Conservation (phyloP, 352 stramenopile species). For the Thraustochytrium striatum region DNA sequence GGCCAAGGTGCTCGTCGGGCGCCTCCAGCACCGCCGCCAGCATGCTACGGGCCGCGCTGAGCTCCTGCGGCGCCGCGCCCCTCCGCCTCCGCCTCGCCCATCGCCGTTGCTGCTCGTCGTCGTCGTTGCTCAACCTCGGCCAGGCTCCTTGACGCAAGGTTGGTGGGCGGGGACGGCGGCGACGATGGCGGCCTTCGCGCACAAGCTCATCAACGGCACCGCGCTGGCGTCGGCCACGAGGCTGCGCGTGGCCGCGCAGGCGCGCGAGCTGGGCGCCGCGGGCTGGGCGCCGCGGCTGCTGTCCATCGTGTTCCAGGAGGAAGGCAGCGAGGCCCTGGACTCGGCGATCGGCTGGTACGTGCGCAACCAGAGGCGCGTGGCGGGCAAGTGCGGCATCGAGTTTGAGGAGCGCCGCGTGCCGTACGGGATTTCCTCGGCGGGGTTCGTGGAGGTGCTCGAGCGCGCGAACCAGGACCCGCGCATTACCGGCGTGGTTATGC, state of each 20-base stretch:
- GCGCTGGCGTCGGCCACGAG: neutral
- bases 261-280: neutral
- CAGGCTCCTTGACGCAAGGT: neutral
- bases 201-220: slow-evolving; percentile 44
- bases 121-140: neutral
- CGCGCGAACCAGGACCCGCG: slow-evolving; percentile 33
- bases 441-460: slow-evolving; percentile 22
- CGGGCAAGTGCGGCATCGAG: slow-evolving; percentile 42
- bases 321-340: neutral
- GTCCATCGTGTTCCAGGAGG: slow-evolving; percentile 19
- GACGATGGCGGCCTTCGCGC: neutral
- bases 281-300: slow-evolving; percentile 31
- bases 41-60: neutral
- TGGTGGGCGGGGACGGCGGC: neutral
- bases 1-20: neutral
- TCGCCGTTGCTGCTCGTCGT: neutral
- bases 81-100: too few species aligned
- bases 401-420: slow-evolving; percentile 33
- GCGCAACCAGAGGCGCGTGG: slow-evolving; percentile 32
- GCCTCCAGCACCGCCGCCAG: neutral
- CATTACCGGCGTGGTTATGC: slow-evolving; percentile 35
- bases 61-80: neutral
- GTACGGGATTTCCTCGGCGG: neutral
- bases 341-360: slow-evolving; percentile 43
- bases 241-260: neutral